Evolutionary conservation across 2,329 filamentous ascomycete genomes (phyloP).

Genomic region (Penicillium sp.): DNA sequence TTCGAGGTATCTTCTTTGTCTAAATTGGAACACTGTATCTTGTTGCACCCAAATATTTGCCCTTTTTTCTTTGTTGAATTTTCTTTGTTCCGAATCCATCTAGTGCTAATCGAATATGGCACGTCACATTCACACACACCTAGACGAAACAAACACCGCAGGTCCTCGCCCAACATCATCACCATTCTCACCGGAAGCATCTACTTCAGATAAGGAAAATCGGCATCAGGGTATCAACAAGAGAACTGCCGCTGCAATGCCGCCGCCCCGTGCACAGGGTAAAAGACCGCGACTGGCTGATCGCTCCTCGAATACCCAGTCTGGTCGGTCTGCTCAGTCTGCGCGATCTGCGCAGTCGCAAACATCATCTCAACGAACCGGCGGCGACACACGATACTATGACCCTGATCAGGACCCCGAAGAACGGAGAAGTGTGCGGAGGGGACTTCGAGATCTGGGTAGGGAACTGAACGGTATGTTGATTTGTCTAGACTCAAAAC

Average conservation of each 20-base stretch:
- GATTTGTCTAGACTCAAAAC: not conserved
- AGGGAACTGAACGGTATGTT: conserved; percentile 57
- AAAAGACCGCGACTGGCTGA: conserved; percentile 49
- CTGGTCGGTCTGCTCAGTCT: not conserved
- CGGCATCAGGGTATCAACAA: conserved; percentile 41
- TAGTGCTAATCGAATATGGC: conserved; percentile 30
- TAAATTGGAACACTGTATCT: not conserved
- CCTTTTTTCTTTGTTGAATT: not conserved
- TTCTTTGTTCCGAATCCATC: conserved; percentile 4
- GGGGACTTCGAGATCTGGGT: conserved; percentile 66
- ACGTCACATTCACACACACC: conserved; percentile 16
- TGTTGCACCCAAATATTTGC: not conserved
- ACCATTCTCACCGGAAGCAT: conserved; percentile 32
- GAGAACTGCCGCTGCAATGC: conserved; percentile 22
- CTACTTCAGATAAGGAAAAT: conserved; percentile 54
- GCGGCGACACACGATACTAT: conserved; percentile 56
- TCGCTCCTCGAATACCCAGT: conserved; percentile 28
- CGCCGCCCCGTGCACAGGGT: conserved; percentile 20
- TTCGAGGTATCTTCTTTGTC: not conserved
- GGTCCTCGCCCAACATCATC: conserved; percentile 28
- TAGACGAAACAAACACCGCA: conserved; percentile 12
- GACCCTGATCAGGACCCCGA: conserved; percentile 79
- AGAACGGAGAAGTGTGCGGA: conserved; percentile 69
- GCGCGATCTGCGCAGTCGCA: conserved; percentile 13
- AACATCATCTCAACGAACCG: conserved; percentile 23